phyloP scores from a whole-genome alignment of 1,284 basidiomycete genomes.

The Marasmius tenuissimus region DNA sequence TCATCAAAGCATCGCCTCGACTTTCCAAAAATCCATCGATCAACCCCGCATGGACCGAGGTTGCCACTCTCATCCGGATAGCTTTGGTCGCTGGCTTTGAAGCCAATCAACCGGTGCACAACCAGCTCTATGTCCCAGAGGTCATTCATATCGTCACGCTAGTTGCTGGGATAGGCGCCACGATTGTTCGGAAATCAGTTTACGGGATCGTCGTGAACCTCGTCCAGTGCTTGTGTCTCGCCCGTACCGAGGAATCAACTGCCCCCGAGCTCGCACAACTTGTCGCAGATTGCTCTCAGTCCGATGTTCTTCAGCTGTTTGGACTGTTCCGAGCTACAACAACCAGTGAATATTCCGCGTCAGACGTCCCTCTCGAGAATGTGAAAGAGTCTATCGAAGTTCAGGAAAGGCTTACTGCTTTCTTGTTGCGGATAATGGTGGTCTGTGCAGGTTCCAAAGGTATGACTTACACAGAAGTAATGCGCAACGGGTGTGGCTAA shows the following conservation, averaged over 20 bases:
- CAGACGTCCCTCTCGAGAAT: constrained; percentile 52
- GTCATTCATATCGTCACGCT: constrained; percentile 77
- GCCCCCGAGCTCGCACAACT: constrained; percentile 59
- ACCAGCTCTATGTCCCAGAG: constrained; percentile 82
- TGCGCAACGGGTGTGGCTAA: background rate
- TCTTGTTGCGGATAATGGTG: constrained; percentile 67
- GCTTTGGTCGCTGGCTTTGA: constrained; percentile 72
- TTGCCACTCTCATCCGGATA: constrained; percentile 77
- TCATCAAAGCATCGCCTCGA: constrained; percentile 70
- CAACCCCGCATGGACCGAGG: constrained; percentile 82
- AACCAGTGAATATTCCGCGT: constrained; percentile 62
- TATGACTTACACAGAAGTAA: constrained; percentile 31
- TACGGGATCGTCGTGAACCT: constrained; percentile 83
- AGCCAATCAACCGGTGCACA: constrained; percentile 59
- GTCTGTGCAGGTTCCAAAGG: constrained; percentile 69
- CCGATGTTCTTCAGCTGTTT: constrained; percentile 68
- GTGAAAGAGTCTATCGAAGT: constrained; percentile 55
- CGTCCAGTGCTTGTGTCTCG: constrained; percentile 70
- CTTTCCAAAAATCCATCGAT: constrained; percentile 55
- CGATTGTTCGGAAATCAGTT: constrained; percentile 75
- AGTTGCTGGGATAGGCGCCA: constrained; percentile 71
- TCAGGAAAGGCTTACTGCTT: constrained; percentile 66
- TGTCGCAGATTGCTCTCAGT: constrained; percentile 58
- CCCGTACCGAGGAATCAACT: constrained; percentile 56
- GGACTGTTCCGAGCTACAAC: constrained; percentile 63